Percentiles rank a stretch among this genome's conserved stretches.
These are phyloP conservation scores for Acacia pycnantha DNA, from an alignment of 331 rosid species.

Conservation along the genomic window DNA sequence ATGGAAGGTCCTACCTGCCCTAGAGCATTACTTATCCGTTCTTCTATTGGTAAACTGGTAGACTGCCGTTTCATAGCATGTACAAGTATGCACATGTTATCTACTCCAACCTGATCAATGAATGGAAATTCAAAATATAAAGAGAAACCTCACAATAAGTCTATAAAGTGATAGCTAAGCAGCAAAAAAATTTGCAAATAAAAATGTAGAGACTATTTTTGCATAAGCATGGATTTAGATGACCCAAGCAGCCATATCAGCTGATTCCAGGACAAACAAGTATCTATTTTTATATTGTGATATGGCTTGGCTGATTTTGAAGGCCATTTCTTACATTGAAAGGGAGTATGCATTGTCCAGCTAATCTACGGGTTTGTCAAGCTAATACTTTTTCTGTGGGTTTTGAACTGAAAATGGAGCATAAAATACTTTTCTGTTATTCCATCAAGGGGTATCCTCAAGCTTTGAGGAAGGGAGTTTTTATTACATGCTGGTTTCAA, in stretches of 20 bases:
- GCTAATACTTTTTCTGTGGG: not conserved
- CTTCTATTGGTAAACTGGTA: slow-evolving; percentile 65
- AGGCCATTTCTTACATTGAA: not conserved
- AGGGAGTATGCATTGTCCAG: not conserved
- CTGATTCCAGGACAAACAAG: not conserved
- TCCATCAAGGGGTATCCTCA: not conserved
- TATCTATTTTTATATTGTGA: not conserved
- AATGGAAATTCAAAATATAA: slow-evolving; percentile 30
- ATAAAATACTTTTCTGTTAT: not conserved
- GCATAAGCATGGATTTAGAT: slow-evolving; percentile 1
- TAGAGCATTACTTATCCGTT: slow-evolving; percentile 74
- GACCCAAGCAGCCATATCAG: not conserved
- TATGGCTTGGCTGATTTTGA: not conserved
- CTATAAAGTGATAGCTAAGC: not conserved
- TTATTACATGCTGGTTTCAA: not conserved
- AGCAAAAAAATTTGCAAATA: not conserved
- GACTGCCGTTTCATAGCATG: slow-evolving; percentile 91
- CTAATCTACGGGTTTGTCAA: not conserved
- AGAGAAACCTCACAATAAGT: slow-evolving; percentile 27
- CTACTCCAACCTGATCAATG: slow-evolving; percentile 85
- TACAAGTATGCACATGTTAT: slow-evolving; percentile 96
- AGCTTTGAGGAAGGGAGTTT: not conserved
- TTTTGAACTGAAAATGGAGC: not conserved
- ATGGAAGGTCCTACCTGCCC: slow-evolving; percentile 98
- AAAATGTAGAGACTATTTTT: not conserved